phyloP scores from a whole-genome alignment of 345 rosid genomes.

The Noccaea bulbosa region DNA sequence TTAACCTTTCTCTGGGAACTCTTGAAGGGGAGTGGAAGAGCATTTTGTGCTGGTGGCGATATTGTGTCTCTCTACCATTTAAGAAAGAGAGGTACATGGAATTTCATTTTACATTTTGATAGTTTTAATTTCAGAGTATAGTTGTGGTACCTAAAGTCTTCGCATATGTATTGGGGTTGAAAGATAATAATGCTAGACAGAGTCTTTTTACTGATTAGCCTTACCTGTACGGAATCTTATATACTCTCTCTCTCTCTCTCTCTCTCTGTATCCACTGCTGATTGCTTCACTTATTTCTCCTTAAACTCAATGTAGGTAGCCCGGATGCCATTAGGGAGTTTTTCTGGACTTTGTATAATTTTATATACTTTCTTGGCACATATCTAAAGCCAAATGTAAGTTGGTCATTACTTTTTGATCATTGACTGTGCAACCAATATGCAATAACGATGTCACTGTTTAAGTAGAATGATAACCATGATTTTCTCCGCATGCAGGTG shows the following conservation, averaged over 20 bases:
- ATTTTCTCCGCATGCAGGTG: slow-evolving; percentile 53
- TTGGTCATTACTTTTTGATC: slow-evolving; percentile 17
- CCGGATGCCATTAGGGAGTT: slow-evolving; percentile 51
- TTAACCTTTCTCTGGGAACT: slow-evolving; percentile 31
- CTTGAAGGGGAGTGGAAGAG: slow-evolving; percentile 90
- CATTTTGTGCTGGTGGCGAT: slow-evolving; percentile 97
- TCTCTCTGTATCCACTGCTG: not conserved
- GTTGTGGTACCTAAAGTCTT: not conserved
- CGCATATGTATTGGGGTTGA: not conserved
- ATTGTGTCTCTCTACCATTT: slow-evolving; percentile 67
- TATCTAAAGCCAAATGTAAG: slow-evolving; percentile 59
- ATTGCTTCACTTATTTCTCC: slow-evolving; percentile 4
- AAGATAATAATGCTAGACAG: not conserved
- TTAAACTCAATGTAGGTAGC: slow-evolving; percentile 41
- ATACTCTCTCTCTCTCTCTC: not conserved
- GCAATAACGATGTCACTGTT: not conserved
- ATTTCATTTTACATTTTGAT: not conserved
- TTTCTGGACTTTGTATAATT: slow-evolving; percentile 49
- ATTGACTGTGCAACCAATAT: slow-evolving; percentile 3
- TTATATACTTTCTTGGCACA: slow-evolving; percentile 49
- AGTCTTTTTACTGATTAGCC: not conserved
- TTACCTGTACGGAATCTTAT: not conserved
- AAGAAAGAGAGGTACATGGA: slow-evolving; percentile 61
- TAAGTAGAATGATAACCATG: slow-evolving; percentile 26
- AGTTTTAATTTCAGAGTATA: not conserved